These are phyloP conservation scores for Thalassiosira tumida DNA, from an alignment of 352 stramenopile genomes.

Conservation along the genomic window DNA sequence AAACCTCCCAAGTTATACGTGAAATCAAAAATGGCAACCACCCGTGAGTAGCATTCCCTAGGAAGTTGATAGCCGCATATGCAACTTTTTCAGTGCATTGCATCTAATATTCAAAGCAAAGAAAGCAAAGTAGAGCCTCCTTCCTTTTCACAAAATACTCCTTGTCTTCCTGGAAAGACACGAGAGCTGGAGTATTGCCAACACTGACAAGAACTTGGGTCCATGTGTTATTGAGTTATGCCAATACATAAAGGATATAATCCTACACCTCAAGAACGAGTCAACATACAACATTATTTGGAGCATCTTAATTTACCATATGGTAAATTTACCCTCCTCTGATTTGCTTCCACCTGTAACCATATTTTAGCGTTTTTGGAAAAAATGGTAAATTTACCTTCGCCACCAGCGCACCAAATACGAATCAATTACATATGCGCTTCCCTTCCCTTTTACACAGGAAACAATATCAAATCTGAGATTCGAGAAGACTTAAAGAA, in stretches of 20 bases:
- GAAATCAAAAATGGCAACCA: background rate
- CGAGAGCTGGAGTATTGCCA: constrained; percentile 8
- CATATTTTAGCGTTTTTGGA: too few relatives aligned
- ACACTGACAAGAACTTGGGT: constrained; percentile 35
- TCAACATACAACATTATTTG: too few relatives aligned
- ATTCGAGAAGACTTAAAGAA: too few relatives aligned
- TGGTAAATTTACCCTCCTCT: too few relatives aligned
- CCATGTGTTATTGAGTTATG: constrained; percentile 15
- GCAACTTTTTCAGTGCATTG: constrained; percentile 12
- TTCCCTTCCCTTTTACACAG: too few relatives aligned
- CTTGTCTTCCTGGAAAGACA: background rate
- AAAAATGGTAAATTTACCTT: too few relatives aligned
- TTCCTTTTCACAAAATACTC: constrained; percentile 15
- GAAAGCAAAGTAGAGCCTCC: constrained; percentile 3
- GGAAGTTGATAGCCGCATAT: background rate
- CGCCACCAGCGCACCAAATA: too few relatives aligned
- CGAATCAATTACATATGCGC: too few relatives aligned
- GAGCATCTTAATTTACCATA: too few relatives aligned
- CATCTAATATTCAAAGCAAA: background rate
- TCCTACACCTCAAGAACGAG: background rate
- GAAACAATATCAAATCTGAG: too few relatives aligned
- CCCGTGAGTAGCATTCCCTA: background rate
- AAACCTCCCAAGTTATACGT: background rate
- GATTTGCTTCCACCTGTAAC: too few relatives aligned
- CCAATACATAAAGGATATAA: constrained; percentile 38